Conservation (phyloP, 148 eudicot species). For the Dianthus caryophyllus region DNA sequence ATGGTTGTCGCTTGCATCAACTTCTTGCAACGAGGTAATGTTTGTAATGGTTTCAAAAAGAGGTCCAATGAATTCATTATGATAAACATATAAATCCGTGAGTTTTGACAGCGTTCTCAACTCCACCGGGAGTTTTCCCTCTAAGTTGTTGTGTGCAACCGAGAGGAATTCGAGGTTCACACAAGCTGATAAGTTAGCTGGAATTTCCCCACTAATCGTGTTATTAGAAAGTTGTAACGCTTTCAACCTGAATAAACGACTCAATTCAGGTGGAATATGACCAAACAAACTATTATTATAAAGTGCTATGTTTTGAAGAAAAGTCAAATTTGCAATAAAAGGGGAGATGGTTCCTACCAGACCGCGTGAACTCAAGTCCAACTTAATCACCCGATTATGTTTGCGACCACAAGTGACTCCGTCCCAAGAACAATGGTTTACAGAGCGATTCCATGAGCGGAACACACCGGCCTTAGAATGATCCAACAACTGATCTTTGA, state of each 20-base stretch:
- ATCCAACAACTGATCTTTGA: slow-evolving; percentile 23
- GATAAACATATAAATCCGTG: neutral
- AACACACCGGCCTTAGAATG: slow-evolving; percentile 20
- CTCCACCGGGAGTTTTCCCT: slow-evolving; percentile 32
- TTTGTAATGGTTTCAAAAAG: neutral
- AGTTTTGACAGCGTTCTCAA: slow-evolving; percentile 24
- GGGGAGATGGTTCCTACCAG: slow-evolving; percentile 34
- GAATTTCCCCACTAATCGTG: slow-evolving; percentile 30
- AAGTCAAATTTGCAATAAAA: slow-evolving; percentile 37
- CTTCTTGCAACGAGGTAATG: neutral
- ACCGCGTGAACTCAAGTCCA: slow-evolving; percentile 16
- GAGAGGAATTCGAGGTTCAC: slow-evolving; percentile 16
- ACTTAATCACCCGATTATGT: slow-evolving; percentile 19
- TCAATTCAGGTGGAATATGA: too few species aligned
- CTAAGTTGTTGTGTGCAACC: slow-evolving; percentile 13
- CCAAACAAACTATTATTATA: too few species aligned
- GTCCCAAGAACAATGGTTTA: slow-evolving; percentile 35
- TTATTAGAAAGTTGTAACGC: slow-evolving; percentile 20
- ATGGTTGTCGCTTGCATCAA: neutral
- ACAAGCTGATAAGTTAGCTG: slow-evolving; percentile 28
- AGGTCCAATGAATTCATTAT: slow-evolving; percentile 30
- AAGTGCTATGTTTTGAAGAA: too few species aligned
- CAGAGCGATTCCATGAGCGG: slow-evolving; percentile 41
- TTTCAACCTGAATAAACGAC: slow-evolving; percentile 14
- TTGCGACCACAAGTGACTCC: slow-evolving; percentile 32